phyloP scores from a whole-genome alignment of 2,329 filamentous ascomycete species.

The Lachnum nothofagi region DNA sequence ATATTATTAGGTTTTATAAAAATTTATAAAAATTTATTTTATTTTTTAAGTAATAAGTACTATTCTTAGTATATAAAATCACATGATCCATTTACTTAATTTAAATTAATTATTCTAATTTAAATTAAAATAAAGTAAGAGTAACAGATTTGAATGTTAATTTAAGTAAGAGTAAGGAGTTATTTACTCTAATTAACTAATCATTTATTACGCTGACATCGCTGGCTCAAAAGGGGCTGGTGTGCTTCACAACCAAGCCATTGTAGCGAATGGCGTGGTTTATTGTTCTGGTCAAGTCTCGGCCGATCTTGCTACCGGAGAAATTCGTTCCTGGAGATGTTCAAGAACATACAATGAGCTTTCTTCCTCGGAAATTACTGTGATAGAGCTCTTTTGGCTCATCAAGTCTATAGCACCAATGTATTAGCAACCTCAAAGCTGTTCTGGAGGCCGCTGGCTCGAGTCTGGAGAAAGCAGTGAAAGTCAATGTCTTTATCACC shows the following conservation, averaged over 20 bases:
- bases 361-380: not conserved
- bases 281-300: slow-evolving; percentile 7
- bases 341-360: slow-evolving; percentile 1
- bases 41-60: too few relatives aligned
- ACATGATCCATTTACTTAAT: too few relatives aligned
- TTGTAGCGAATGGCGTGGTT: slow-evolving; percentile 8
- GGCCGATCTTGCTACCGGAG: slow-evolving; percentile 1
- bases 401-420: slow-evolving; percentile 3
- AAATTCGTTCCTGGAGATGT: slow-evolving; percentile 3
- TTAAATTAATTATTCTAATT: too few relatives aligned
- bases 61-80: too few relatives aligned
- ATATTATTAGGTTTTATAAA: too few relatives aligned
- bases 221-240: slow-evolving; percentile 1
- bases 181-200: too few relatives aligned
- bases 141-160: too few relatives aligned
- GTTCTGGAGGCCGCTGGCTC: slow-evolving; percentile 66
- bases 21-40: too few relatives aligned
- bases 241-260: slow-evolving; percentile 7
- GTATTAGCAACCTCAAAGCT: slow-evolving; percentile 53
- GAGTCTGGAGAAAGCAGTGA: slow-evolving; percentile 61
- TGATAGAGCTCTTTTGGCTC: not conserved
- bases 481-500: slow-evolving; percentile 68
- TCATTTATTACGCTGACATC: too few relatives aligned
- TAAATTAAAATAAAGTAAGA: too few relatives aligned
- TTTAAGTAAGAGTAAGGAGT: too few relatives aligned